Conservation (phyloP, 495 filamentous ascomycete species). For the Xylaria telfairii region DNA sequence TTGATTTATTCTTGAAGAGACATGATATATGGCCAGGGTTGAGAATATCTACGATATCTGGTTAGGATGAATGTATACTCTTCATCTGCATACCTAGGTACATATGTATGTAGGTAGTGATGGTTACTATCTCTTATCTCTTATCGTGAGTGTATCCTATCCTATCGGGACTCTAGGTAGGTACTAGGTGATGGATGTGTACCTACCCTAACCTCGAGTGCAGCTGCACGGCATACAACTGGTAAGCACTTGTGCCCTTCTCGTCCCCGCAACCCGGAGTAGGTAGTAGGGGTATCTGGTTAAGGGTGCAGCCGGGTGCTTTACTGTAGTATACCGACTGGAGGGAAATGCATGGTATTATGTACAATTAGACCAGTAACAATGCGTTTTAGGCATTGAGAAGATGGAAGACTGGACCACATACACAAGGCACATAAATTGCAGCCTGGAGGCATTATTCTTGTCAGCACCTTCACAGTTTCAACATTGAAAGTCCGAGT, state of each 20-base stretch:
- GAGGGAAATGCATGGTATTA: no score
- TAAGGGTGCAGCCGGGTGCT: neutral
- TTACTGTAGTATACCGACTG: neutral
- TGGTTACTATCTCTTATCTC: no score
- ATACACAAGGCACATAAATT: neutral
- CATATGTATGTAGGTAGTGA: no score
- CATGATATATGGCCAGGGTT: neutral
- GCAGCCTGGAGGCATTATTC: no score
- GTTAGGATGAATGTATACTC: neutral
- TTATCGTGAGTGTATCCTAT: no score
- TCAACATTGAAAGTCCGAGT: no score
- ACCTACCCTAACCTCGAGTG: neutral
- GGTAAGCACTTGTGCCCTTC: neutral
- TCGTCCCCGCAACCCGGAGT: neutral
- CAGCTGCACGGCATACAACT: neutral
- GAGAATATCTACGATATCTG: neutral
- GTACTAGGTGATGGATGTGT: no score
- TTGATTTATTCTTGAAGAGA: neutral
- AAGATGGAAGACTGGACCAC: neutral
- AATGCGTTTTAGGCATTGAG: neutral
- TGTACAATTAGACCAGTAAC: neutral
- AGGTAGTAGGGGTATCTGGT: neutral
- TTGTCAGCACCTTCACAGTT: no score
- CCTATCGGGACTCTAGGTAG: no score
- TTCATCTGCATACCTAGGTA: no score